A percentile compares a stretch with the other conserved stretches of the same genome.
These are phyloP conservation scores for Parmelia sp. DNA, from an alignment of 495 filamentous ascomycete species.

Conservation along the genomic window DNA sequence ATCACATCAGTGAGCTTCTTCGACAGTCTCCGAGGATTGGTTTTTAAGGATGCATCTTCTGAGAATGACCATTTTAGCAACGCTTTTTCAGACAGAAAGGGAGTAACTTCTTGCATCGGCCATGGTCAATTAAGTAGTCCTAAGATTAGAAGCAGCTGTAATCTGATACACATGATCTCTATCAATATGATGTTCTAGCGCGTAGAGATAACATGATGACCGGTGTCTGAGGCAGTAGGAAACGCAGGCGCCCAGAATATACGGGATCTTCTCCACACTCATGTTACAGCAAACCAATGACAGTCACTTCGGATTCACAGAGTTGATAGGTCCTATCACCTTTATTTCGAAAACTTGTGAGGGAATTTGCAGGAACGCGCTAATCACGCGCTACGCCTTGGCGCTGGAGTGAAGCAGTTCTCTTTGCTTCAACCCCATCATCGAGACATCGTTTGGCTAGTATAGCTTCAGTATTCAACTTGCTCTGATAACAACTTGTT, in stretches of 20 bases:
- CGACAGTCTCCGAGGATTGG: neutral
- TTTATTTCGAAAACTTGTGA: neutral
- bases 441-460: neutral
- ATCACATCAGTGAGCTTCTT: neutral
- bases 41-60: neutral
- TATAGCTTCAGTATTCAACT: neutral
- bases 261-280: neutral
- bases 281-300: neutral
- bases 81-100: neutral
- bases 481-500: neutral
- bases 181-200: neutral
- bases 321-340: neutral
- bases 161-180: neutral
- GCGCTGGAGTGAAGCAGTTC: neutral
- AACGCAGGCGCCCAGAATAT: neutral
- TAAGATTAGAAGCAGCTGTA: neutral
- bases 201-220: neutral
- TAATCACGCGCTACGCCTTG: slow-evolving; percentile 9
- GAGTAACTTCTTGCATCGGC: neutral
- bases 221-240: neutral
- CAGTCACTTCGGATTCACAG: neutral
- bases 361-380: slow-evolving; percentile 10
- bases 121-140: neutral
- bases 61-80: neutral
- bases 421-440: neutral